phyloP scores from a whole-genome alignment of 768 basidiomycete species.

The Sporobolomyces pararoseus region DNA sequence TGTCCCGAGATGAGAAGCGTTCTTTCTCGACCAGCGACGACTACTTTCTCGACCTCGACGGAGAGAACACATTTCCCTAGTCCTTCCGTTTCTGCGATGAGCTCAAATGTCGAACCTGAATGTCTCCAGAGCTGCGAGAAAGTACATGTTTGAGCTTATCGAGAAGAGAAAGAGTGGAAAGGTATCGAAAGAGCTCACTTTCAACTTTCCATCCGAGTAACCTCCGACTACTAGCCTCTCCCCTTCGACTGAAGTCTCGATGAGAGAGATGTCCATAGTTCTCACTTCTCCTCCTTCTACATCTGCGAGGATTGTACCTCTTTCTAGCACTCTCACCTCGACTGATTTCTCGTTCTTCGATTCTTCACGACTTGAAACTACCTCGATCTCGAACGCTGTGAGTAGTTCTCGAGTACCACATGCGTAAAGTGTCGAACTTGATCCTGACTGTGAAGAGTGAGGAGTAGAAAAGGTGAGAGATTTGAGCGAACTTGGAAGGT shows the following conservation, averaged over 20 bases:
- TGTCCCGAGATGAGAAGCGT: background rate
- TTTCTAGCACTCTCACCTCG: background rate
- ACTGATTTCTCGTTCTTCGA: background rate
- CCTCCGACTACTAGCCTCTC: background rate
- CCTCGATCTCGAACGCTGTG: conserved; percentile 4
- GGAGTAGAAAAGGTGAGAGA: conserved; percentile 8
- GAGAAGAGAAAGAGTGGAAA: background rate
- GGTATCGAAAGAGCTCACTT: background rate
- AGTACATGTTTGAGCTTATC: background rate
- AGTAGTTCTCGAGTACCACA: conserved; percentile 23
- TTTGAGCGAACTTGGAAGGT: conserved; percentile 19
- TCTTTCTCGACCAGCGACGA: background rate
- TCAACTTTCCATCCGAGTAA: conserved; percentile 20
- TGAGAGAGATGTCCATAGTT: conserved; percentile 17
- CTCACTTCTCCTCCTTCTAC: conserved; percentile 25
- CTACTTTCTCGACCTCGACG: background rate
- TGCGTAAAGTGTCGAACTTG: background rate
- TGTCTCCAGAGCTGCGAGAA: conserved; percentile 3
- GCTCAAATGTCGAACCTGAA: background rate
- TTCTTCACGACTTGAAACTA: too few species aligned
- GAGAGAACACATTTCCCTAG: conserved; percentile 11
- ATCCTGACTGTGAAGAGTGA: background rate
- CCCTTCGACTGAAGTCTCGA: background rate
- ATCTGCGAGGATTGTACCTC: background rate
- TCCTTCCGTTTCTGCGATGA: background rate